phyloP scores from a whole-genome alignment of 2,329 filamentous ascomycete species.

The Colletotrichum camelliae region DNA sequence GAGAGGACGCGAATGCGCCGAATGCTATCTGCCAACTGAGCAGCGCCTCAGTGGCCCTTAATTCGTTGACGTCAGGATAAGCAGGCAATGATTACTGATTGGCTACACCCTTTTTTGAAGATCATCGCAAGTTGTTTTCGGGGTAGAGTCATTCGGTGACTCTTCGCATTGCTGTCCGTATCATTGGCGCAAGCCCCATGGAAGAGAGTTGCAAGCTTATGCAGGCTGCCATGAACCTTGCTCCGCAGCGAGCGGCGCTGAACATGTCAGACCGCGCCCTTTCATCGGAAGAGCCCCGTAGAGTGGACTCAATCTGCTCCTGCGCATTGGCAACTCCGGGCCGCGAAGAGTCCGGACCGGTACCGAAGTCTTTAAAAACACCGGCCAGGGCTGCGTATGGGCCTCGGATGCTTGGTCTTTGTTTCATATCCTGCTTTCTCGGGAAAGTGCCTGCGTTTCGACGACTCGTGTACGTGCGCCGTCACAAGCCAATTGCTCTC shows the following conservation, averaged over 20 bases:
- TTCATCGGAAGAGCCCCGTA: background rate
- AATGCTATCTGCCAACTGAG: background rate
- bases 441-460: background rate
- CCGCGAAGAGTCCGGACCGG: background rate
- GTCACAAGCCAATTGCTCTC: background rate
- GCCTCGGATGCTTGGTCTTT: background rate
- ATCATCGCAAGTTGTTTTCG: background rate
- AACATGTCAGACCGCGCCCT: background rate
- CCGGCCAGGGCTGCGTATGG: background rate
- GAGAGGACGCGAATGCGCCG: background rate
- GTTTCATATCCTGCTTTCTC: background rate
- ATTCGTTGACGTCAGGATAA: background rate
- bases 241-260: background rate
- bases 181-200: background rate
- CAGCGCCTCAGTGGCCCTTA: background rate
- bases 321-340: background rate
- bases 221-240: background rate
- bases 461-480: background rate
- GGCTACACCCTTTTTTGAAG: background rate
- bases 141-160: background rate
- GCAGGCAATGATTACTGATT: background rate
- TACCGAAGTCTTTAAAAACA: background rate
- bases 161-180: background rate
- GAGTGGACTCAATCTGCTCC: background rate
- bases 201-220: background rate